Base-by-base conservation (phyloP, 2,329 filamentous ascomycete genomes). In the Fusarium illudens region DNA sequence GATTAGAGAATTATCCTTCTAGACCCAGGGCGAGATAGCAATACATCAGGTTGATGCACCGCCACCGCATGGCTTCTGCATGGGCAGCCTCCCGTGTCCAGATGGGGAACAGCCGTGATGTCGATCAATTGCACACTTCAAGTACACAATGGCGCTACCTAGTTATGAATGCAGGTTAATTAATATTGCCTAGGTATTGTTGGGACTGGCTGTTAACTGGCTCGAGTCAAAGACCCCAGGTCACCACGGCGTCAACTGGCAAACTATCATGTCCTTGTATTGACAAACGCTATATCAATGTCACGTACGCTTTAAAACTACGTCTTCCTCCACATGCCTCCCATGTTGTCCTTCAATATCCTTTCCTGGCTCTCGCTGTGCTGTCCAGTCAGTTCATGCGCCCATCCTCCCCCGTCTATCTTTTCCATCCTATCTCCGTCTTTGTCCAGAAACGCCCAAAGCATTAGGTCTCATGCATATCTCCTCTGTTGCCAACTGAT, bases 391-490 rank as follows among this genome's bases (percentile, higher is more conserved):
- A 46, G 22, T 27, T 44, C 51, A 57, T 71, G 56, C 64, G 61
- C 67, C 69, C 64, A 29, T 58, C 50, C 49, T 68, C 58, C 10
- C 37, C 65, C 27, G 53, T 72, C 70, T 72, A 73, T 73, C 68
- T 25, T 46, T 53, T 32, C 51, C 57, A 30, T 42, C 64, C 6
- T 49, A 33, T 37, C 60, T 55, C 57, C 67, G 10, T 62, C 65
- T 62, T 65, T 36, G 67, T 57, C 65, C 70, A 72, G 58, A 69
- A 72, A 72, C 70, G 70, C 70, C 70, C 39, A 48, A 53, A 72
- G 70, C 58, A 62, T 61, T 52, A 68, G 53, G 8, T 50, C 51
- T 58, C 50, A 39, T 29, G 44, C 44, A 50, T 50, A 33, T 33
- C 37, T 25, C 29, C 22, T 36, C 22, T 46, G 42, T 27, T 46